Base-by-base conservation (phyloP, 2,329 filamentous ascomycete species). In the Cladophialophora psammophila region DNA sequence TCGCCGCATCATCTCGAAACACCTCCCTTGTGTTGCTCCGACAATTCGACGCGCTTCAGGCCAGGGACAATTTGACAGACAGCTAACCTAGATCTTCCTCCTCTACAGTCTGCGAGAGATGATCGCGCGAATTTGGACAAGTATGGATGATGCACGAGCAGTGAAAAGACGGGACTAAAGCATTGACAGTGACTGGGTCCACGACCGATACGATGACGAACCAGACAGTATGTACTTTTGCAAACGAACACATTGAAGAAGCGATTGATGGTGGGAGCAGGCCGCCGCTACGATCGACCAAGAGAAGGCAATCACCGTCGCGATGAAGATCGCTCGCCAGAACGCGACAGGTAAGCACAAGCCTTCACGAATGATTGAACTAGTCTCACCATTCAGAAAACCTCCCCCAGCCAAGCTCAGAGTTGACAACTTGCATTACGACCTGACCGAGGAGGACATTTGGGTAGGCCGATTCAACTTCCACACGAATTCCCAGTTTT, bases 351-450 rank as follows among this genome's bases (percentile, higher is more conserved):
- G 68, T 70, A 48, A 61, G 81, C 73, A 78, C 80, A 18, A 26
- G 20, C 42, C 18, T 36, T 57, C 12, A 20, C 31, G 38, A 12
- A 54, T 54, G n/a, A 10, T 53, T 36, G 31, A n/a, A 18, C 31
- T 9, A 45, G 26, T 35, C 79, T 75, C 63, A 76, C 71, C 45
- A 75, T 20, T 2, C 71, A 87, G 87, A 74, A 83, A 86, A 40
- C 76, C 81, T 35, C 80, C 81, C 64, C 88, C 89, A 72, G 84
- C 89, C 54, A 94, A 92, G 79, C 80, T 97, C 72, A 90, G 90
- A 71, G 90, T 97, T 68, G 92, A 96, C 69, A 97, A 97, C 77
- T 82, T 97, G 65, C 94, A 97, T 78, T 97, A 96, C 78, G 94
- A 97, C 68, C 85, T 97, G 69, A 94, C 91, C 12, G 88, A 94